Evolutionary conservation across 108 stramenopile species (phyloP).

Genomic region (Cylindrotheca closterium): DNA sequence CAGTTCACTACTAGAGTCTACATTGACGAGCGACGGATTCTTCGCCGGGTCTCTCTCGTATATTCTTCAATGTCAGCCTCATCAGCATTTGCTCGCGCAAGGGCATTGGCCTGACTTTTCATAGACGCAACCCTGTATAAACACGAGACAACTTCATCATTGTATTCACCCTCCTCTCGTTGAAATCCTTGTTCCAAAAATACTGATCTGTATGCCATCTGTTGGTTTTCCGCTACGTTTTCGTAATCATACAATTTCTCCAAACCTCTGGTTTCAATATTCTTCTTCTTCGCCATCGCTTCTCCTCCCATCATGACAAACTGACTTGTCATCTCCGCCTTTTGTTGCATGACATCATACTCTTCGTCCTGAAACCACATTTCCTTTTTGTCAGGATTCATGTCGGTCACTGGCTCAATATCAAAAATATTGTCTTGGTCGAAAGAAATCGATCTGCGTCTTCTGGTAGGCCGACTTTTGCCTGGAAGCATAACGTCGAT

Average conservation of each 20-base stretch:
- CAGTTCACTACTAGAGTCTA: too few species aligned
- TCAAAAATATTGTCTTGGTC: constrained; percentile 5
- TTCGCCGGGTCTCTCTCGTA: background rate
- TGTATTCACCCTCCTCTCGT: constrained; percentile 8
- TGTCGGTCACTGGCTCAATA: constrained; percentile 2
- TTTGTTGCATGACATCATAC: constrained; percentile 11
- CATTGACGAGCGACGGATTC: background rate
- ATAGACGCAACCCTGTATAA: constrained; percentile 13
- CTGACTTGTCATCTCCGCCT: constrained; percentile 1
- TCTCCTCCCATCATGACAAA: constrained; percentile 4
- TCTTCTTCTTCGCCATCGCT: background rate
- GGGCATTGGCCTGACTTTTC: constrained; percentile 13
- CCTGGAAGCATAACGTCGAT: constrained; percentile 15
- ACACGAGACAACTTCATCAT: constrained; percentile 12
- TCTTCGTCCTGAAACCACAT: constrained; percentile 25
- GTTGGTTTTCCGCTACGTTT: constrained; percentile 11
- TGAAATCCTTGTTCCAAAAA: constrained; percentile 19
- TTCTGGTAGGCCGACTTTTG: background rate
- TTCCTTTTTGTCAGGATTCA: constrained; percentile 10
- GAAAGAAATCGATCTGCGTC: constrained; percentile 23
- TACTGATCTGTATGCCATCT: constrained; percentile 13
- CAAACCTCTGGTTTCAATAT: constrained; percentile 11
- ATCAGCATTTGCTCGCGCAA: constrained; percentile 13
- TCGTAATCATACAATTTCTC: constrained; percentile 9
- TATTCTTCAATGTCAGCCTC: background rate